These are phyloP conservation scores for Suhomyces panamericanus DNA, from an alignment of 1,139 yeast genomes.

Conservation along the genomic window DNA sequence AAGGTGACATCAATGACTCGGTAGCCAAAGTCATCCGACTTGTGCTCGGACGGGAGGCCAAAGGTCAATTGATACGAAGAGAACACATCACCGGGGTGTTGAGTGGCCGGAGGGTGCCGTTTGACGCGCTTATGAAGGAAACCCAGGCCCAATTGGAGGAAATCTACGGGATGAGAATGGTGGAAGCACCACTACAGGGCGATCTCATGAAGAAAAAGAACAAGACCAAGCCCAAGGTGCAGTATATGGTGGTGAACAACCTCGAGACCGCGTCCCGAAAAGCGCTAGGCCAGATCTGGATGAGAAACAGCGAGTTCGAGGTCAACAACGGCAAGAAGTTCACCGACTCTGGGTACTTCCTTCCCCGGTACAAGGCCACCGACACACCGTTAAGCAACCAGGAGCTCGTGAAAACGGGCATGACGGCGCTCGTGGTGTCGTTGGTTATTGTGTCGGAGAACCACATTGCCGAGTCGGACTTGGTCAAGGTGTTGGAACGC, in stretches of 20 bases:
- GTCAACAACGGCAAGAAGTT: constrained; percentile 16
- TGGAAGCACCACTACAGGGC: constrained; percentile 17
- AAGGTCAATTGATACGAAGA: constrained; percentile 27
- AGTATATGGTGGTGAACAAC: constrained; percentile 22
- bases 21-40: constrained; percentile 25
- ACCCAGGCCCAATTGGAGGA: constrained; percentile 24
- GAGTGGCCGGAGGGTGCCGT: constrained; percentile 17
- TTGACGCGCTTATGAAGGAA: constrained; percentile 20
- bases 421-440: constrained; percentile 28
- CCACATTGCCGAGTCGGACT: constrained; percentile 30
- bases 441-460: constrained; percentile 38
- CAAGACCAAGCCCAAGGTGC: constrained; percentile 13
- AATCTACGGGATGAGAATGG: constrained; percentile 35
- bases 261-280: constrained; percentile 23
- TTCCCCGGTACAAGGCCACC: constrained; percentile 19
- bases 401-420: constrained; percentile 35
- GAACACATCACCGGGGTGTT: constrained; percentile 26
- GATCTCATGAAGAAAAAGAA: constrained; percentile 11
- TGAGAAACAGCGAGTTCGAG: constrained; percentile 11
- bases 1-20: constrained; percentile 11
- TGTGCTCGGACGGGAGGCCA: constrained; percentile 27
- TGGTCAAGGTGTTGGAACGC: constrained; percentile 22
- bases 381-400: constrained; percentile 21
- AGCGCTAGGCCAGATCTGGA: constrained; percentile 22
- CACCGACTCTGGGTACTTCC: constrained; percentile 18